These are phyloP conservation scores for Coccomyxa sp. DNA, from an alignment of 139 green algal genomes.

Conservation along the genomic window DNA sequence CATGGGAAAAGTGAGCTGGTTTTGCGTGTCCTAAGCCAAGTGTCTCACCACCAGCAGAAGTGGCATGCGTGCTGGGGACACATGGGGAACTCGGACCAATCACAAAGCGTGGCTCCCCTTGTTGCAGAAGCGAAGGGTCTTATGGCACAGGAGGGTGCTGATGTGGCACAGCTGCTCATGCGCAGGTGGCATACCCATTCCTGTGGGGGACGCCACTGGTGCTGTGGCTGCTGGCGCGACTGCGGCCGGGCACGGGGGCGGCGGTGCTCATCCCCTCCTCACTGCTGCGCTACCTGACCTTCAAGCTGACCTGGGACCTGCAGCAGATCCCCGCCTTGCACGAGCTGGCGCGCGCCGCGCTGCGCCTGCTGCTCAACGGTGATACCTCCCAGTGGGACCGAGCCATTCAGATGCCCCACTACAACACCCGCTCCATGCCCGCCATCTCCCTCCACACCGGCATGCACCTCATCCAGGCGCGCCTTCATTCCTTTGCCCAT, in stretches of 20 bases:
- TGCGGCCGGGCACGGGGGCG: conserved; percentile 24
- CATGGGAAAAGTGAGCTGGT: too few relatives aligned
- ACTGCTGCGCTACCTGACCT: conserved; percentile 52
- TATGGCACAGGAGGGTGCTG: too few relatives aligned
- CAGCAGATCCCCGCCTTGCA: conserved; percentile 57
- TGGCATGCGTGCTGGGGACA: too few relatives aligned
- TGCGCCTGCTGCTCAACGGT: conserved; percentile 45
- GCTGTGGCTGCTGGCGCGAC: conserved; percentile 13
- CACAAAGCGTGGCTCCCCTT: too few relatives aligned
- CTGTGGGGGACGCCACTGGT: conserved; percentile 25
- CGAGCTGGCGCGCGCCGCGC: conserved; percentile 29
- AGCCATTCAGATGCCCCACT: conserved; percentile 85
- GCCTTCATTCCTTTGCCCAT: background rate
- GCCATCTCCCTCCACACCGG: conserved; percentile 64
- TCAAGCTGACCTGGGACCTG: conserved; percentile 59
- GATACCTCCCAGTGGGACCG: conserved; percentile 81
- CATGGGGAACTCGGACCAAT: too few relatives aligned
- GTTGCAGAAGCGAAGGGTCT: too few relatives aligned
- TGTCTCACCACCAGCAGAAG: too few relatives aligned
- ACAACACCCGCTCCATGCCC: conserved; percentile 78
- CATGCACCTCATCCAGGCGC: conserved; percentile 44
- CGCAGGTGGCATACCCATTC: conserved; percentile 32
- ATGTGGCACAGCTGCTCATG: background rate
- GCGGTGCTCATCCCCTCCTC: conserved; percentile 67
- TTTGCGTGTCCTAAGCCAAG: too few relatives aligned